Evolutionary conservation across 495 filamentous ascomycete genomes (phyloP).

Genomic region (Penicillium herquei): DNA sequence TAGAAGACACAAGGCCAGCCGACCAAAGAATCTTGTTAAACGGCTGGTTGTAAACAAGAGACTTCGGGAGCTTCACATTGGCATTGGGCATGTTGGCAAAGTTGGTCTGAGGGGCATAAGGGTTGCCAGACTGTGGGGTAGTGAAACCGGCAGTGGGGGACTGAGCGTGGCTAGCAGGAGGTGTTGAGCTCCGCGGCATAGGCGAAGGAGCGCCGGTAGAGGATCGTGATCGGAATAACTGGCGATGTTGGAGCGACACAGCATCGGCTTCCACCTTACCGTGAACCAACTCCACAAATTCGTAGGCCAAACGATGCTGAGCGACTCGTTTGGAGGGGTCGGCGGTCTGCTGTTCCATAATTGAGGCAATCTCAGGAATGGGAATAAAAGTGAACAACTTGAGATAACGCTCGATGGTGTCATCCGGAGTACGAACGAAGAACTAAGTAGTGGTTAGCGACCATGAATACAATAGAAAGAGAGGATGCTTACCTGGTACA

Average conservation of each 20-base stretch:
- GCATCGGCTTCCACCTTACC: conserved; percentile 57
- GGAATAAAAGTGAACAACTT: conserved; percentile 92
- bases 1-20: conserved; percentile 64
- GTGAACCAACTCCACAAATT: conserved; percentile 78
- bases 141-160: conserved; percentile 23
- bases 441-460: conserved; percentile 51
- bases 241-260: conserved; percentile 56
- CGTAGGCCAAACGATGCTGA: conserved; percentile 76
- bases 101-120: conserved; percentile 42
- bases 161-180: conserved; percentile 18
- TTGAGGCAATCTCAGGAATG: conserved; percentile 54
- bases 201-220: conserved; percentile 43
- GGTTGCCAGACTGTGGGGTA: conserved; percentile 42
- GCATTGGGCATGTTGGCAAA: conserved; percentile 46
- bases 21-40: conserved; percentile 65
- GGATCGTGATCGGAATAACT: conserved; percentile 50
- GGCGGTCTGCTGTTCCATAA: conserved; percentile 64
- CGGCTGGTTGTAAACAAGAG: conserved; percentile 58
- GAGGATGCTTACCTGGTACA: conserved; percentile 62
- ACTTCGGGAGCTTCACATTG: conserved; percentile 64
- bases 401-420: conserved; percentile 72
- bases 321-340: conserved; percentile 70
- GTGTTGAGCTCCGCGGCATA: conserved; percentile 26
- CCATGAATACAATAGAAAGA: conserved; percentile 2
- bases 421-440: conserved; percentile 81